phyloP scores from a whole-genome alignment of 768 basidiomycete species.

The Pleurotus citrinopileatus region DNA sequence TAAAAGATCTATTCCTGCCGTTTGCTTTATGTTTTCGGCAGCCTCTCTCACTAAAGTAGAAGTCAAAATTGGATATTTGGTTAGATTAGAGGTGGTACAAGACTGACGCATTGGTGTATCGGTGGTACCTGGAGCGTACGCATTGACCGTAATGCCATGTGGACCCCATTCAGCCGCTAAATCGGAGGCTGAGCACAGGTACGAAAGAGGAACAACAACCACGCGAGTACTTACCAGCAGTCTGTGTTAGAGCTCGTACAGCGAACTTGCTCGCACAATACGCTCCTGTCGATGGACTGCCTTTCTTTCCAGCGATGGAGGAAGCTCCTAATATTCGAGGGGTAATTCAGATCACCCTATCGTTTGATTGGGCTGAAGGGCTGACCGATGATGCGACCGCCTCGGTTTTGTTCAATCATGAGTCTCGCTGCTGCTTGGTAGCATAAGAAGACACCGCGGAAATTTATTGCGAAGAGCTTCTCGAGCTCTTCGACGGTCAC shows the following conservation, averaged over 20 bases:
- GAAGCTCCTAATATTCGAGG: constrained; percentile 16
- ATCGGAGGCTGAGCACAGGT: not conserved
- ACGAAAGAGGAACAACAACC: not conserved
- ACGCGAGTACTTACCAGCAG: constrained; percentile 14
- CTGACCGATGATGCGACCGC: constrained; percentile 26
- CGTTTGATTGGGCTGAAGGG: not conserved
- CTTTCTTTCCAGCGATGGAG: constrained; percentile 27
- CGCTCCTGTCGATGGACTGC: not conserved
- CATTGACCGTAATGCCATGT: constrained; percentile 18
- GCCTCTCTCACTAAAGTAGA: not conserved
- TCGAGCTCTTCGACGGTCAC: constrained; percentile 19
- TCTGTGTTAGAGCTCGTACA: constrained; percentile 15
- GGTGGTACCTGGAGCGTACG: constrained; percentile 15
- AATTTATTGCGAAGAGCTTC: constrained; percentile 18
- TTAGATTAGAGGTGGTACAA: not conserved
- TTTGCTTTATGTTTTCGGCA: not conserved
- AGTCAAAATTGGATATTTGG: not conserved
- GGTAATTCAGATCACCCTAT: not conserved
- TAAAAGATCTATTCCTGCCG: not conserved
- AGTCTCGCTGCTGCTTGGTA: constrained; percentile 23
- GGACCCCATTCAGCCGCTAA: constrained; percentile 13
- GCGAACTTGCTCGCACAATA: constrained; percentile 15
- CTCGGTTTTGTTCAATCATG: constrained; percentile 27
- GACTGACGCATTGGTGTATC: constrained; percentile 10
- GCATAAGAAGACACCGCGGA: constrained; percentile 22